Percentiles rank a stretch among this genome's conserved stretches.
These are phyloP conservation scores for Saturnispora ahearnii DNA, from an alignment of 805 yeast species.

Conservation along the genomic window DNA sequence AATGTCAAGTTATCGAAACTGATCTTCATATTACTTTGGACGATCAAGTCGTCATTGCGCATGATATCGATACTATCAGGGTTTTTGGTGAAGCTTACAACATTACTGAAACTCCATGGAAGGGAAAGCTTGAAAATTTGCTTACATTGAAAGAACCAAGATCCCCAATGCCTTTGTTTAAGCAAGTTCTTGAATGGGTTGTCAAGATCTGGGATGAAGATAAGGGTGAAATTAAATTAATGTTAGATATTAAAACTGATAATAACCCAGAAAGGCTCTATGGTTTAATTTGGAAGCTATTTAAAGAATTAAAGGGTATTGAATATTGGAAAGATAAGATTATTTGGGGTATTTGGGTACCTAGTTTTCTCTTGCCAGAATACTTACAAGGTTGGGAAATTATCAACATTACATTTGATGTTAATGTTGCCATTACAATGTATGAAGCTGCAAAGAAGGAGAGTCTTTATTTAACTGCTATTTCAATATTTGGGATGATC, in stretches of 20 bases:
- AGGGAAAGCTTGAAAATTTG: slow-evolving; percentile 22
- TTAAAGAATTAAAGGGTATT: slow-evolving; percentile 17
- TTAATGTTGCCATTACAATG: slow-evolving; percentile 17
- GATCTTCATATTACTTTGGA: slow-evolving; percentile 32
- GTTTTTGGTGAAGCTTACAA: slow-evolving; percentile 25
- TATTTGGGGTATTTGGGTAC: slow-evolving; percentile 31
- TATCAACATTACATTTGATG: slow-evolving; percentile 25
- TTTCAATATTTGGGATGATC: slow-evolving; percentile 20
- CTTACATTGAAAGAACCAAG: slow-evolving; percentile 27
- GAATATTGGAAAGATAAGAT: slow-evolving; percentile 28
- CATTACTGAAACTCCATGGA: slow-evolving; percentile 22
- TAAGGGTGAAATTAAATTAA: slow-evolving; percentile 31
- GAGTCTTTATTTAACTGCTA: slow-evolving; percentile 16
- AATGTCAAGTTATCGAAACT: slow-evolving; percentile 29
- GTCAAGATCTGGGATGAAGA: slow-evolving; percentile 34
- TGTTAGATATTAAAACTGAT: slow-evolving; percentile 30
- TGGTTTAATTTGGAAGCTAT: slow-evolving; percentile 19
- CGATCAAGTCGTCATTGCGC: slow-evolving; percentile 27
- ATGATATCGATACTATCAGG: slow-evolving; percentile 27
- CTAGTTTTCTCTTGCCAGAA: slow-evolving; percentile 23
- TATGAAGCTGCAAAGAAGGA: slow-evolving; percentile 9
- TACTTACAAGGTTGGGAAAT: slow-evolving; percentile 21
- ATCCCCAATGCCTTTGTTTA: slow-evolving; percentile 26
- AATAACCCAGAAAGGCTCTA: slow-evolving; percentile 24
- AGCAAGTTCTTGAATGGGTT: slow-evolving; percentile 27